phyloP scores from a whole-genome alignment of 116 monocot species.

The Papilionanthe hybrid region DNA sequence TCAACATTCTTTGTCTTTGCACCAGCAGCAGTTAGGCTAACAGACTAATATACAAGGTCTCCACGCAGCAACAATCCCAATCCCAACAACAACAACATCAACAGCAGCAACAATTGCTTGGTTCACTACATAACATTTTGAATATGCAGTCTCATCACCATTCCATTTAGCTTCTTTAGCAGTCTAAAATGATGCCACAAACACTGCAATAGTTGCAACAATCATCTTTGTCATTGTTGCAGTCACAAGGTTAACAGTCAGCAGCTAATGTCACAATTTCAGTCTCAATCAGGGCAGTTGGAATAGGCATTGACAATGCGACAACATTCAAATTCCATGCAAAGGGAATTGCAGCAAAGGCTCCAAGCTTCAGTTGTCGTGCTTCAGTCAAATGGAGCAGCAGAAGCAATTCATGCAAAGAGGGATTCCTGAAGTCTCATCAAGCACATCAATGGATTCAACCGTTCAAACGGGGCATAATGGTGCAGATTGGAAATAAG shows the following conservation, averaged over 20 bases:
- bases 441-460: no score
- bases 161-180: constrained; percentile 23
- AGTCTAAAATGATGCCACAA: constrained; percentile 9
- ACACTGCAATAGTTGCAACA: constrained; percentile 27
- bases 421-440: constrained; percentile 54
- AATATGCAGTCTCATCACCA: constrained; percentile 57
- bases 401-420: constrained; percentile 62
- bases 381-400: constrained; percentile 56
- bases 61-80: constrained; percentile 48
- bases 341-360: constrained; percentile 56
- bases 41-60: constrained; percentile 34
- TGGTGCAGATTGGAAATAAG: no score
- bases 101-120: constrained; percentile 54
- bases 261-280: constrained; percentile 55
- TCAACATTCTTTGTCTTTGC: constrained; percentile 47
- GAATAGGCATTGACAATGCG: constrained; percentile 58
- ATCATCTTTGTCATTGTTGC: constrained; percentile 22
- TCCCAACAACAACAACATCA: constrained; percentile 38
- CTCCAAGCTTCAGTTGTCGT: constrained; percentile 43
- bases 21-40: constrained; percentile 55
- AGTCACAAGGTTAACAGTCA: constrained; percentile 46
- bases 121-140: constrained; percentile 29
- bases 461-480: no score
- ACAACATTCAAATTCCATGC: constrained; percentile 42
- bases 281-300: constrained; percentile 43